Base-by-base conservation (phyloP, 2,329 filamentous ascomycete species). In the Trichoderma sp. region DNA sequence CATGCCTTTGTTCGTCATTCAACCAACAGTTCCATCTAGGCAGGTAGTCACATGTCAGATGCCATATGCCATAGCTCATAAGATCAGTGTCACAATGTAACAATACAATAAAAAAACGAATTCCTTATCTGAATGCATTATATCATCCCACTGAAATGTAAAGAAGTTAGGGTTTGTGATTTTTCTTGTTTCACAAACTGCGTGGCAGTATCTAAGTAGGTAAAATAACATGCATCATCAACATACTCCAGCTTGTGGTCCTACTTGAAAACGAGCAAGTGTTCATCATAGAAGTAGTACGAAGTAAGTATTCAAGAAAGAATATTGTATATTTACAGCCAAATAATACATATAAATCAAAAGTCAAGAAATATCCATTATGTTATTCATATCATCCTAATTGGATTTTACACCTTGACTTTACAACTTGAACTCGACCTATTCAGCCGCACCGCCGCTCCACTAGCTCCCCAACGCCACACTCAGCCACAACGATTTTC, bases 401-500 rank as follows among this genome's bases (percentile, higher is more conserved):
- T 45, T 45, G 16, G 3, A 45, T 2, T 45, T 18, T 45, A 8
- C 16, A 45, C 16, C 7, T 18, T 16, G 38, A 45, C 45, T 21
- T 50, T 11, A 21, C 50, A 24, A 53, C 11, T 53, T 12, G 50
- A 9, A 50, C 50, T 53, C n/a, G n/a, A 11, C 50, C 50, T 14
- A 24, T 12, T 21, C 50, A 53, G 50, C 50, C 50, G 50, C 60
- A 63, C 60, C 59, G 69, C 41, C 38, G 6, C 41, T 7, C 62
- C 33, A 29, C 35, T 72, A 64, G 29, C 27, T 45, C 16, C 4
- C 35, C 2, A 27, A 35, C 68, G 68, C 68, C 68, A 71, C 68
- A 71, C 31, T 33, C 60, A 72, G 69, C 69, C 59, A 72, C 69
- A 72, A 7, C 63, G 3, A 76, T 76, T 77, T 74, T 77, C 41